Base-by-base conservation (phyloP, 345 rosid genomes). In the Heritiera littoralis region DNA sequence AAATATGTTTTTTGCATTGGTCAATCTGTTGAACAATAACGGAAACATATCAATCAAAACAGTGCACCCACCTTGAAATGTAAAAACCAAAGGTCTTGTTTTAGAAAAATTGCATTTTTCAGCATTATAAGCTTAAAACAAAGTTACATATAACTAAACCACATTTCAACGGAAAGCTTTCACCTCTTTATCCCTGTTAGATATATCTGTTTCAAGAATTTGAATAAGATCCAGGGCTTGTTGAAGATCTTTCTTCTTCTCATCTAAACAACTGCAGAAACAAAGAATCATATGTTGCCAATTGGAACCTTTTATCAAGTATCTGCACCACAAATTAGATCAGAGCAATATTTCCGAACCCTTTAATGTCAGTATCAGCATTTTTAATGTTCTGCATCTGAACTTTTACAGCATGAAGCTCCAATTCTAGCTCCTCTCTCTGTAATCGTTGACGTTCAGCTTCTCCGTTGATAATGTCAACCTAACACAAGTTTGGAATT, bases 351-450 rank as follows among this genome's bases (percentile, higher is more conserved):
- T 46, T 52, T 15, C 28, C 49, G 66, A 52, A 93, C 98, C 98
- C 88, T 87, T 87, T 89, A 86, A 87, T 86, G 77, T 89, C 93
- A 80, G 79, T 82, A 85, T 89, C 93, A 75, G 90, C 79, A 86
- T 79, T 85, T 89, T 81, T 80, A 78, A 89, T 79, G 83, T 86
- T 92, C 81, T 87, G 93, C 92, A 92, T 88, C 84, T 94, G 97
- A 82, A 87, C 83, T 66, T 84, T 90, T 55, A 92, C 79, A 74
- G 87, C 74, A 76, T 87, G 89, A 86, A 94, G 94, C 89, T 96
- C 97, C 65, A 63, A 82, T 85, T 94, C 99, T 72, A 96, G 85
- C 84, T 96, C 98, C 88, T 96, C 98, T 86, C 97, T 90, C 80
- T 91, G 91, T 84, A 96, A 78, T 20, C 92, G 86, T 67, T 94